These are phyloP conservation scores for Penicillium lividum DNA, from an alignment of 495 filamentous ascomycete genomes.

Conservation along the genomic window DNA sequence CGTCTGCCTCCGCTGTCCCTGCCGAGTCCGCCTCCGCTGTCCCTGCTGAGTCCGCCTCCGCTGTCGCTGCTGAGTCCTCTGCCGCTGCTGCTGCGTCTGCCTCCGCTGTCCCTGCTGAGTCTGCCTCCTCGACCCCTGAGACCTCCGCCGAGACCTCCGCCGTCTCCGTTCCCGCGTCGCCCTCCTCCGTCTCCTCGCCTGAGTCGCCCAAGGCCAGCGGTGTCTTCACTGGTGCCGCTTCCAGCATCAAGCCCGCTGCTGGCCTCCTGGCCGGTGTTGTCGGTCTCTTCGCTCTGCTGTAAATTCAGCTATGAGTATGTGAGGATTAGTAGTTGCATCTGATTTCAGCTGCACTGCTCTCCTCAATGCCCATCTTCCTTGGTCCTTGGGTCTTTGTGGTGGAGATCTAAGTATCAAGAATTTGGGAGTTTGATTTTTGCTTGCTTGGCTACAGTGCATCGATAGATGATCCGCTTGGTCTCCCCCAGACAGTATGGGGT, in stretches of 20 bases:
- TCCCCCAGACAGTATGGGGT: conserved; percentile 5
- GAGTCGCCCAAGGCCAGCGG: conserved; percentile 11
- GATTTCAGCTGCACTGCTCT: not conserved
- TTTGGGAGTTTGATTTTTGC: conserved; percentile 12
- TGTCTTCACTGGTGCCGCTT: conserved; percentile 38
- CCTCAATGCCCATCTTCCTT: conserved; percentile 4
- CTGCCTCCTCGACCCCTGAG: not conserved
- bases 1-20: conserved; percentile 1
- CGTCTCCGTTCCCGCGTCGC: conserved; percentile 12
- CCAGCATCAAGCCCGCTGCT: conserved; percentile 36
- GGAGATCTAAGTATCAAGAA: conserved; percentile 12
- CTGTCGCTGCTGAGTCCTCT: conserved; percentile 11
- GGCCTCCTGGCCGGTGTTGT: conserved; percentile 42
- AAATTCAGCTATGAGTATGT: conserved; percentile 23
- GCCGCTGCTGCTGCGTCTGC: conserved; percentile 11
- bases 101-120: conserved; percentile 7
- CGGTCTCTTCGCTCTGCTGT: conserved; percentile 43
- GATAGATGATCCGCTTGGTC: conserved; percentile 19
- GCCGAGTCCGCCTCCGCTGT: conserved; percentile 9
- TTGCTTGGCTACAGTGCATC: conserved; percentile 12
- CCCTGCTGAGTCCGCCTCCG: conserved; percentile 8
- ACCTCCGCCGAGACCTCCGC: conserved; percentile 13
- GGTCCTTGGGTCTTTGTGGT: conserved; percentile 21
- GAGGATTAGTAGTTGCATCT: conserved; percentile 3
- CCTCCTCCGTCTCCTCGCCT: not conserved